Conservation (phyloP, 768 basidiomycete genomes). For the Coprinellus micaceus region DNA sequence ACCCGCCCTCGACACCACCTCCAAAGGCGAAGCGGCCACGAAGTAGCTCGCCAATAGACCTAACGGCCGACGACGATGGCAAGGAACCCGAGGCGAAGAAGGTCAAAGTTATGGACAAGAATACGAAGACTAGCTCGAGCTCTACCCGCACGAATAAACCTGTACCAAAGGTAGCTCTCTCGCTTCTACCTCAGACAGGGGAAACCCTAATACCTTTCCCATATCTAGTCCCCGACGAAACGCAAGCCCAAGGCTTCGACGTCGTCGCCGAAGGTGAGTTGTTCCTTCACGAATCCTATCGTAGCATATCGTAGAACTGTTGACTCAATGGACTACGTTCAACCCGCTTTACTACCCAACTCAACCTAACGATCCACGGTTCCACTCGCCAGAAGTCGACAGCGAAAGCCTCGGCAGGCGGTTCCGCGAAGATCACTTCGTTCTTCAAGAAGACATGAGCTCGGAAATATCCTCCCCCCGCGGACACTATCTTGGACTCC, state of each 20-base stretch:
- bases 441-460: constrained; percentile 5
- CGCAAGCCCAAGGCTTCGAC: not conserved
- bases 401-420: not conserved
- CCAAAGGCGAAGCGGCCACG: not conserved
- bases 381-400: too few relatives aligned
- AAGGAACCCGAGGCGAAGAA: not conserved
- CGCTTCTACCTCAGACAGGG: too few relatives aligned
- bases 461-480: too few relatives aligned
- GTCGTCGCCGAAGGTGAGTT: constrained; percentile 1
- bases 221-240: too few relatives aligned
- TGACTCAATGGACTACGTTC: not conserved
- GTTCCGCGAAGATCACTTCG: constrained; percentile 10
- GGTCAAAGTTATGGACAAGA: too few relatives aligned
- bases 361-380: too few relatives aligned
- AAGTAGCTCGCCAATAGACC: not conserved
- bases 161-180: not conserved
- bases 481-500: too few relatives aligned
- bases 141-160: constrained; percentile 3
- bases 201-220: too few relatives aligned
- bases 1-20: not conserved
- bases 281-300: too few relatives aligned
- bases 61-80: not conserved
- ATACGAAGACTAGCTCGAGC: too few relatives aligned
- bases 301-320: not conserved
- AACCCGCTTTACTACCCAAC: too few relatives aligned